Conservation (phyloP, 768 basidiomycete genomes). For the Mycena rebaudengoi region DNA sequence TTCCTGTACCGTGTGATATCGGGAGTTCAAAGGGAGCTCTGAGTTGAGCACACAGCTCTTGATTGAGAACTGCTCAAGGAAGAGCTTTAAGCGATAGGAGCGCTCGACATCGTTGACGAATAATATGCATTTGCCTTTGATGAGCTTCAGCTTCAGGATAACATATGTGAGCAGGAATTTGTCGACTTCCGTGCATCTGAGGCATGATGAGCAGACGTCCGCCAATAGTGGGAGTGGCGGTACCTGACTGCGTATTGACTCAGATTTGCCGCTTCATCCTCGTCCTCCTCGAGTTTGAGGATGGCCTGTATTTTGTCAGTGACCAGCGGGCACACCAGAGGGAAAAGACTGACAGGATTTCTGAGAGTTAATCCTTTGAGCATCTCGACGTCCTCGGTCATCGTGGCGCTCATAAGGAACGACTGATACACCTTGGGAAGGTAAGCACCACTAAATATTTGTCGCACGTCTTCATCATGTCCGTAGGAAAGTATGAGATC, state of each 20-base stretch:
- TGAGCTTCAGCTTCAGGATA: conserved; percentile 93
- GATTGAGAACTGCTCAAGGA: conserved; percentile 96
- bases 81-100: conserved; percentile 95
- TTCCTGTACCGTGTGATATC: conserved; percentile 97
- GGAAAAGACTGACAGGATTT: conserved; percentile 72
- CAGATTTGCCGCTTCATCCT: conserved; percentile 81
- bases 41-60: conserved; percentile 96
- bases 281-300: conserved; percentile 86
- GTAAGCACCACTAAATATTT: conserved; percentile 71
- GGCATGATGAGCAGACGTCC: conserved; percentile 8
- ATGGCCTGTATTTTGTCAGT: conserved; percentile 63
- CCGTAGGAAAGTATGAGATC: conserved; percentile 97
- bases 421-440: conserved; percentile 88
- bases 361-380: conserved; percentile 89
- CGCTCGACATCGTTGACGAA: conserved; percentile 98
- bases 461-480: conserved; percentile 88
- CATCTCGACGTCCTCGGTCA: conserved; percentile 94
- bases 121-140: conserved; percentile 94
- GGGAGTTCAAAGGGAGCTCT: conserved; percentile 93
- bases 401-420: conserved; percentile 96
- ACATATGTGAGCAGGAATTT: conserved; percentile 97
- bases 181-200: conserved; percentile 90
- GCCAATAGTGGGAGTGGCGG: conserved; percentile 22
- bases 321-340: background rate
- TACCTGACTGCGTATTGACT: conserved; percentile 88